Evolutionary conservation across 345 rosid species (phyloP), one percentile per base, ranked within the genome.

Genomic region (Murraya koenigii): DNA sequence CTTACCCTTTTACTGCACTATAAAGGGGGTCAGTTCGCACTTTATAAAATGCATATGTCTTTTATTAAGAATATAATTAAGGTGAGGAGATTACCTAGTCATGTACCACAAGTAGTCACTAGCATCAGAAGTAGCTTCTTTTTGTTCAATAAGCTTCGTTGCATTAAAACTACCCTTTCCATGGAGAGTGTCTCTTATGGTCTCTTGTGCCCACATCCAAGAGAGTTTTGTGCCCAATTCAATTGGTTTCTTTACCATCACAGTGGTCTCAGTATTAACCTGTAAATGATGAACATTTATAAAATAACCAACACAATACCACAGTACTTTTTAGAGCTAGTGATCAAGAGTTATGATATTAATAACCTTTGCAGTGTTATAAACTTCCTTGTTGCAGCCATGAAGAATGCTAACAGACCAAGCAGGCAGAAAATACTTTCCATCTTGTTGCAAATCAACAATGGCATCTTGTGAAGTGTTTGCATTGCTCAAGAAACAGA

Each of bases 301-400:
- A 0, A 0, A 15, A 44, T 44, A 13, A 44, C 17, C 13, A 44
- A 44, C 15, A 44, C 49, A 44, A 11, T 0, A 44, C 0, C 49
- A 44, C 0, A 44, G 15, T 13, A 44, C 15, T 44, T 44, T 13
- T 44, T 44, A 11, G 49, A 44, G 15, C 49, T 44, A 44, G 49
- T 44, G 1, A 44, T 44, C 0, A 44, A 11, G 49, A 44, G 49
- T 11, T 44, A 44, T 44, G 49, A 13, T 3, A 0, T n/a, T 59
- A 3, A 4, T 76, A 32, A 79, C 85, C 82, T 66, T 83, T 28
- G 86, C 86, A 28, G 85, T 80, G 52, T 66, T 83, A 69, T 47
- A 77, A 74, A 77, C 56, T 72, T 82, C 79, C 4, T 58, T 74
- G 56, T 61, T 61, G 55, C 86, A 74, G 55, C 76, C 76, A 30